Conservation (phyloP, 352 stramenopile species). For the Globisporangium nodosum region DNA sequence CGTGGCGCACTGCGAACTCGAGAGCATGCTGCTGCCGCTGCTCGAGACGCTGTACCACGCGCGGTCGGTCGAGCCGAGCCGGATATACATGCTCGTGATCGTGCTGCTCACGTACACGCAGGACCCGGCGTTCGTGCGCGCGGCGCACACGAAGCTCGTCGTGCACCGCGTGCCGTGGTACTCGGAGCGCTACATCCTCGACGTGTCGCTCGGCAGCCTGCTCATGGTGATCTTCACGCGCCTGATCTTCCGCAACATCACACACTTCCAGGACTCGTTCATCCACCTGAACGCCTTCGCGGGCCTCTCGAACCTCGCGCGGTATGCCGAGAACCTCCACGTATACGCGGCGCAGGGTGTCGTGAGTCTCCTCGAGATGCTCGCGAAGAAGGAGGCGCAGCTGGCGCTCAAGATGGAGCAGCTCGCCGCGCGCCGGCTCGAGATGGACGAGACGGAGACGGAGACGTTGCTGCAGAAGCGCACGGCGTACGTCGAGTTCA, state of each 20-base stretch:
- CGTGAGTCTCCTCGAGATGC: slow-evolving; percentile 60
- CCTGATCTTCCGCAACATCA: slow-evolving; percentile 75
- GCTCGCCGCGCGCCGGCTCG: not conserved
- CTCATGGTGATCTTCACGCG: slow-evolving; percentile 78
- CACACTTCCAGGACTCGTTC: slow-evolving; percentile 73
- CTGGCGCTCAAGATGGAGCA: slow-evolving; percentile 43
- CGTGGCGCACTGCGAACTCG: slow-evolving; percentile 36
- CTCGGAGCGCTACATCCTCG: slow-evolving; percentile 70
- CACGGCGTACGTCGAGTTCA: slow-evolving; percentile 72
- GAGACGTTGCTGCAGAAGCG: slow-evolving; percentile 50
- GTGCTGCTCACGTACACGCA: slow-evolving; percentile 66
- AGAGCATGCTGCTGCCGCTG: slow-evolving; percentile 51
- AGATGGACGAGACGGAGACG: slow-evolving; percentile 23
- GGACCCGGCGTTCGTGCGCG: slow-evolving; percentile 47
- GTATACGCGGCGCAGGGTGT: slow-evolving; percentile 67
- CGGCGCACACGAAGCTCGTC: slow-evolving; percentile 55
- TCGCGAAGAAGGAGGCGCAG: slow-evolving; percentile 71
- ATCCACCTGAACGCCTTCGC: slow-evolving; percentile 76
- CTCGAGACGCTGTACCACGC: slow-evolving; percentile 70
- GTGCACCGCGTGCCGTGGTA: slow-evolving; percentile 69
- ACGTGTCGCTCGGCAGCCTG: slow-evolving; percentile 66
- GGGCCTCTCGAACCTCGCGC: slow-evolving; percentile 65
- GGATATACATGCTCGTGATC: slow-evolving; percentile 71
- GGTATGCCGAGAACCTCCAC: slow-evolving; percentile 67
- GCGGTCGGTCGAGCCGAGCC: slow-evolving; percentile 50